These are phyloP conservation scores for Stramenopiles sp. DNA, from an alignment of 352 stramenopile species.

Conservation along the genomic window DNA sequence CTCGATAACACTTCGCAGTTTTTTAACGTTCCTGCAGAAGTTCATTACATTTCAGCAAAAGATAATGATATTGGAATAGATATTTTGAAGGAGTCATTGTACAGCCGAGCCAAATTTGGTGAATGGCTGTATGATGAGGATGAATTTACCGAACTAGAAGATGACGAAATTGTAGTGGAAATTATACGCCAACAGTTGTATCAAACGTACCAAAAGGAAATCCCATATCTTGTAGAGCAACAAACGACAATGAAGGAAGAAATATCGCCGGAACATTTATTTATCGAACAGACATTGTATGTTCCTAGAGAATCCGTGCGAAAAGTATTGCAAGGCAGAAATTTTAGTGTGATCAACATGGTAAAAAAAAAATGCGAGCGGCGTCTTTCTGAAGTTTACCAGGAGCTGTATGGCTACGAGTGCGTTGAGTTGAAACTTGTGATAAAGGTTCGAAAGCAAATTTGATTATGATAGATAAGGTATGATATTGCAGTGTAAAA, in stretches of 20 bases:
- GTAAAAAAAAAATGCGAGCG: background rate
- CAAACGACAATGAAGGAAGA: background rate
- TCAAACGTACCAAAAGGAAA: conserved; percentile 9
- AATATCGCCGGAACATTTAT: background rate
- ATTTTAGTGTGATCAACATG: background rate
- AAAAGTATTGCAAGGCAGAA: background rate
- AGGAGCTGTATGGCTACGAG: background rate
- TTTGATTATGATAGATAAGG: too few species aligned
- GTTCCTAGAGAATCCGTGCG: background rate
- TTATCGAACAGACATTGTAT: conserved; percentile 1
- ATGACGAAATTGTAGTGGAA: background rate
- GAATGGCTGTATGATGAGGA: conserved; percentile 9
- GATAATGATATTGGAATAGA: background rate
- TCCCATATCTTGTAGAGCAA: background rate
- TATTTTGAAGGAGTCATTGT: background rate
- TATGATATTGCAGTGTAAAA: too few species aligned
- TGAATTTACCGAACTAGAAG: background rate
- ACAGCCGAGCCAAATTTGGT: background rate
- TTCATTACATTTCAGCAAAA: conserved; percentile 6
- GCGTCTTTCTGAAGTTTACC: background rate
- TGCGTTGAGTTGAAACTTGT: background rate
- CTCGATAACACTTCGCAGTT: background rate
- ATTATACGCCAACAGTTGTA: conserved; percentile 3
- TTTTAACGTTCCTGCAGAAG: background rate
- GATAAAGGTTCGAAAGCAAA: background rate